phyloP scores from a whole-genome alignment of 2,329 filamentous ascomycete species.

The Mariannaea sp. region DNA sequence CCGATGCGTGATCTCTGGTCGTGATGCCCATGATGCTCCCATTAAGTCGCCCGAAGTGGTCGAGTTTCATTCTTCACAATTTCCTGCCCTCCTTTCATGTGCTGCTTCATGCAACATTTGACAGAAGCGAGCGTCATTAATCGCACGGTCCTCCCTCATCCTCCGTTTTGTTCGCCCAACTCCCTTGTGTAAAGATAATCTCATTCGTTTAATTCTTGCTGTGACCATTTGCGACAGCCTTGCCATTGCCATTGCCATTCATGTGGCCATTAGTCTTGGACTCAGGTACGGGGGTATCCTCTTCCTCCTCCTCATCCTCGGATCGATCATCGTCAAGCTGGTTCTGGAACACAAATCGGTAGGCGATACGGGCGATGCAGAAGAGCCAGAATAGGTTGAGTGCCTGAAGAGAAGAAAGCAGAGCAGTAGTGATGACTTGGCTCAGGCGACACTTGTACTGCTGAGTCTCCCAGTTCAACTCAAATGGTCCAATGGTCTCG shows the following conservation, averaged over 20 bases:
- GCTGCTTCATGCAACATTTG: constrained; percentile 8
- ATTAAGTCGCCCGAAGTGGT: constrained; percentile 18
- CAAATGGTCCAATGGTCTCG: constrained; percentile 73
- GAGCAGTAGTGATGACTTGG: constrained; percentile 67
- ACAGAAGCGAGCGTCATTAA: not conserved
- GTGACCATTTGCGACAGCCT: constrained; percentile 12
- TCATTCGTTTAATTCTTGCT: constrained; percentile 23
- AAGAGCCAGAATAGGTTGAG: constrained; percentile 84
- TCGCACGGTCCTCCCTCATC: not conserved
- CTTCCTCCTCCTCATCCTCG: constrained; percentile 68
- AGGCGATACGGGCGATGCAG: constrained; percentile 75
- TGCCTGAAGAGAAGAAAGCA: constrained; percentile 71
- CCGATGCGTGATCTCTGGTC: constrained; percentile 4
- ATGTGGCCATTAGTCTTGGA: constrained; percentile 30
- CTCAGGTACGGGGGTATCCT: constrained; percentile 45
- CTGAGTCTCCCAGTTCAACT: constrained; percentile 74
- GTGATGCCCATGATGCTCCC: constrained; percentile 14
- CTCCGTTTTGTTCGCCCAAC: not conserved
- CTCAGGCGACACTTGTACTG: constrained; percentile 78
- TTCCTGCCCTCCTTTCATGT: not conserved
- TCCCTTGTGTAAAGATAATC: not conserved
- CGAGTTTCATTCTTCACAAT: not conserved
- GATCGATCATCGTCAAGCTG: constrained; percentile 73
- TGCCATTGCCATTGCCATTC: constrained; percentile 29
- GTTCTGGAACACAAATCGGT: constrained; percentile 67